Evolutionary conservation across 345 rosid genomes (phyloP), one percentile per base, ranked within the genome.

Genomic region (Euclidium syriacum): DNA sequence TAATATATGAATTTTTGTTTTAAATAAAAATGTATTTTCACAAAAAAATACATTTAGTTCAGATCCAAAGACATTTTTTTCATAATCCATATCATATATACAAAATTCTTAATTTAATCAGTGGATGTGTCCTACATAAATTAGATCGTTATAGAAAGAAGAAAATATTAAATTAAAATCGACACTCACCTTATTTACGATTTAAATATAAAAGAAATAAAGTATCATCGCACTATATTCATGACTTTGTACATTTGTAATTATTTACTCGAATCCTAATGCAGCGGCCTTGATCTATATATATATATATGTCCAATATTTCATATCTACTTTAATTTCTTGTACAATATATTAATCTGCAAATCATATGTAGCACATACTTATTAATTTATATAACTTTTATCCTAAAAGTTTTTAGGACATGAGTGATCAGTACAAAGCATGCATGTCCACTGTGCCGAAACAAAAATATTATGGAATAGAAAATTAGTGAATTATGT

Each of bases 301-400:
- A 63, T 62, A 26, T 50, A 18, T 58, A 30, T 18, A 63, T 18
- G 50, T 58, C 62, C 50, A n/a, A n/a, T n/a, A 40, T 40, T 40
- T 40, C 18, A 29, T 27, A 49, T 16, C 18, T 52, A 41, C 41
- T 33, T 52, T 52, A 18, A 16, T 10, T 50, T 27, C 18, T 9
- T 30, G 10, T n/a, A n/a, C 10, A 25, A 17, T 11, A 6, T 3
- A 36, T 23, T 22, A 22, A 55, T 39, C 2, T 36, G 57, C 17
- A 17, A 62, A 12, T 39, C 26, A 25, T 47, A 22, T 61, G 44
- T 10, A 15, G 42, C 52, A 52, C 26, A 29, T 51, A 51, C 18
- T 63, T 39, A 27, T 27, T 29, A 7, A 30, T 59, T 30, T 51
- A 14, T 63, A 29, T 19, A 51, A 39, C 33, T 29, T 39, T n/a